Percentiles rank a stretch among this genome's conserved stretches.
These are phyloP conservation scores for Planoprotostelium fungivorum DNA, from an alignment of 78 protist genomes.

Conservation along the genomic window DNA sequence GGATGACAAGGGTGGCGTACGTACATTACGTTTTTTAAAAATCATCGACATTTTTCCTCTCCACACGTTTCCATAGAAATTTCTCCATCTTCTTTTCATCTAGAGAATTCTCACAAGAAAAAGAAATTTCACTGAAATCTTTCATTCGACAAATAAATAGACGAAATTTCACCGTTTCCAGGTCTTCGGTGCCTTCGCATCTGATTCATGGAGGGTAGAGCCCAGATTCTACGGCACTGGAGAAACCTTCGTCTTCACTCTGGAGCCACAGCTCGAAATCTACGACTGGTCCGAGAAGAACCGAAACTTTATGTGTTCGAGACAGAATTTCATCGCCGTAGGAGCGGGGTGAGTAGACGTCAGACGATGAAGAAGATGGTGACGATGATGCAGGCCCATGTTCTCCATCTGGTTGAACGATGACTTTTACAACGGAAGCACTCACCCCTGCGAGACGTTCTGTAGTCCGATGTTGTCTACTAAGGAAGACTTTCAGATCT, in stretches of 20 bases:
- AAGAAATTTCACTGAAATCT: too few relatives aligned
- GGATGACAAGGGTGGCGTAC: neutral
- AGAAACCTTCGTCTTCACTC: neutral
- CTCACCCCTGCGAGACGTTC: neutral
- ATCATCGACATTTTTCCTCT: neutral
- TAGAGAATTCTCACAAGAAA: too few relatives aligned
- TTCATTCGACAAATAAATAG: too few relatives aligned
- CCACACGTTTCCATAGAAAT: neutral
- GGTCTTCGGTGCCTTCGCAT: neutral
- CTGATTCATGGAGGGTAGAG: neutral
- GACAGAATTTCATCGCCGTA: neutral
- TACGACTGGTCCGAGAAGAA: neutral
- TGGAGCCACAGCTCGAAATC: neutral
- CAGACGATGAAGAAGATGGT: neutral
- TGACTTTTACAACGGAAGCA: neutral
- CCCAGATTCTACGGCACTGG: neutral
- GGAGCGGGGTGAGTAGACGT: neutral
- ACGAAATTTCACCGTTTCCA: too few relatives aligned
- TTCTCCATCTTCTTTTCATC: too few relatives aligned
- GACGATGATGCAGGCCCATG: neutral
- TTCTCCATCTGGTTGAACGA: neutral
- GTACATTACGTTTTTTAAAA: neutral
- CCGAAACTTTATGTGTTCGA: neutral
- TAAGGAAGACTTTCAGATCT: neutral
- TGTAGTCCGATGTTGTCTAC: neutral